Evolutionary conservation across 2,329 filamentous ascomycete species (phyloP).

Genomic region (Phyllosticta citribraziliensis): DNA sequence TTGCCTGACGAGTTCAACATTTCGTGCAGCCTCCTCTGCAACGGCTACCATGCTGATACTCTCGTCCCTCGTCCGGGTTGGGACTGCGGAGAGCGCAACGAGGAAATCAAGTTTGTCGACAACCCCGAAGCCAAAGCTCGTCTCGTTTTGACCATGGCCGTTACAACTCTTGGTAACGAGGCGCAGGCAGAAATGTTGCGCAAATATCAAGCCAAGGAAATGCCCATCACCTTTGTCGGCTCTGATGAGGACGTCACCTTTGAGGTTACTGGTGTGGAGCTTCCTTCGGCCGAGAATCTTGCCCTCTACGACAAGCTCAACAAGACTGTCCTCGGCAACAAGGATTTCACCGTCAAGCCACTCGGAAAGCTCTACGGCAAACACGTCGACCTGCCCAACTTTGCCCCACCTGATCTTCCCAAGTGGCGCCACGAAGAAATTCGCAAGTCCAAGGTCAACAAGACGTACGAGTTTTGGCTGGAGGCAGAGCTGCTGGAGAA

Average conservation of each 20-base stretch:
- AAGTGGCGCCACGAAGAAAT: slow-evolving; percentile 20
- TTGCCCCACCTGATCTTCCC: slow-evolving; percentile 29
- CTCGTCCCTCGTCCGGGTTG: slow-evolving; percentile 35
- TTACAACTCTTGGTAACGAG: slow-evolving; percentile 38
- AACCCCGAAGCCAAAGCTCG: slow-evolving; percentile 35
- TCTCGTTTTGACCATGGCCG: slow-evolving; percentile 40
- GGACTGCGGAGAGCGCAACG: slow-evolving; percentile 21
- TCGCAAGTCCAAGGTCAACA: slow-evolving; percentile 23
- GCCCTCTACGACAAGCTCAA: slow-evolving; percentile 37
- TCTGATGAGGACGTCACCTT: slow-evolving; percentile 22
- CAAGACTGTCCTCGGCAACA: slow-evolving; percentile 23
- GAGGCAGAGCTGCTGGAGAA: slow-evolving; percentile 51
- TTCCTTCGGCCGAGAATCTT: slow-evolving; percentile 34
- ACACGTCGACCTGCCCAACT: slow-evolving; percentile 37
- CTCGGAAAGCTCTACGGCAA: slow-evolving; percentile 46
- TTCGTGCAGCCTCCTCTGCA: slow-evolving; percentile 62
- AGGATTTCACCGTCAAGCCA: slow-evolving; percentile 33
- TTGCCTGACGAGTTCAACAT: slow-evolving; percentile 74
- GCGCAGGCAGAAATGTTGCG: slow-evolving; percentile 20
- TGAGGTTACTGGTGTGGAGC: slow-evolving; percentile 38
- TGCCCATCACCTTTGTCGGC: slow-evolving; percentile 15
- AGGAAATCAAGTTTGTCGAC: slow-evolving; percentile 1
- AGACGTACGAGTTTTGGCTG: slow-evolving; percentile 48
- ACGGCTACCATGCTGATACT: slow-evolving; percentile 38
- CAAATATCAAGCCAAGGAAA: neutral